Evolutionary conservation across 257 asterid genomes (phyloP), one percentile per base, ranked within the genome.

Genomic region (Catharanthus roseus): DNA sequence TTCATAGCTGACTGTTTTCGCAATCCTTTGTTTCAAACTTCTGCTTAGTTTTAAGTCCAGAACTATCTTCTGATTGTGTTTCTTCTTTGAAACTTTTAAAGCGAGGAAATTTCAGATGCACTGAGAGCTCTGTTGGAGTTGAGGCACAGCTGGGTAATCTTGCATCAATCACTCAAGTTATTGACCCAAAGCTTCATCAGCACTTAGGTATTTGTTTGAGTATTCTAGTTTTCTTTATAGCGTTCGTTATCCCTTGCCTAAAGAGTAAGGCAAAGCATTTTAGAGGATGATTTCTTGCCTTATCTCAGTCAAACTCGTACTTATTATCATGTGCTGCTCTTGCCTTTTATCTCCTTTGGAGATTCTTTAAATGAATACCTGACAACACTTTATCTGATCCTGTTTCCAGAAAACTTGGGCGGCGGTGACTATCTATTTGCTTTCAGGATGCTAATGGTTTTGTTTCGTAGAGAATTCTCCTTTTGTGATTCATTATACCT

Each of bases 101-200:
- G 99, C 87, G 99, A 85, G 96, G 89, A 80, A 93, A 93, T 82
- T 93, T 93, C 91, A 91, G 95, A 87, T 91, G 96, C 91, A 89
- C 92, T 1, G 97, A 80, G 70, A 83, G 84, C 65, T 88, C 97
- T 60, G 86, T 93, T 55, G 97, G 99, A 54, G 99, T 93, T 74
- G 97, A 93, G 81, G 67, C 80, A 1, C 99, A 93, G 77, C 95
- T 93, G 54, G 78, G 86, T 73, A 91, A 79, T 83, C 84, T 93
- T 45, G 97, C 99, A 75, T 88, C 96, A 39, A 68, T 93, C 75
- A 89, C 96, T 23, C 96, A 91, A 86, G 88, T 91, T 67, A 69
- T 93, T 75, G 95, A 93, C 73, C 99, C 99, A 65, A 93, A 93
- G 81, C 96, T 93, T 82, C 99, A 93, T 77, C 88, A 82, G 73